Base-by-base conservation (phyloP, 768 basidiomycete species). In the Brasilioporus rufonigricans region DNA sequence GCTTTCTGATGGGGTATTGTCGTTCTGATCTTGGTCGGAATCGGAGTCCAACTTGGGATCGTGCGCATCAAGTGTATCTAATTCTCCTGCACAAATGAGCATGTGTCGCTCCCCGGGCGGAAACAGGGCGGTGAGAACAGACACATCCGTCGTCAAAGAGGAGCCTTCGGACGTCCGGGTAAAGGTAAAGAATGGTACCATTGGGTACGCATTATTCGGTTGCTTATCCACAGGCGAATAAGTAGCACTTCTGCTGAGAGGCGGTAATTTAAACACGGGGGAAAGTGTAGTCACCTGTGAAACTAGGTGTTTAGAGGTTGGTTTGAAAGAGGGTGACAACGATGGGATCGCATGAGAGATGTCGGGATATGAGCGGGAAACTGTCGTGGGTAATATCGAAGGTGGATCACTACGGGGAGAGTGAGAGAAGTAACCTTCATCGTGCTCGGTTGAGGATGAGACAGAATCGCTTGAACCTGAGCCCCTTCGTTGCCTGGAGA, bases 161-260 rank as follows among this genome's bases (percentile, higher is more conserved):
- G 88, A 86, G 2, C 87, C 87, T 68, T 91, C 90, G 21, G 77
- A 70, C 7, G 89, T 90, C 56, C 87, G 77, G 18, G 89, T 91
- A 65, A 91, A 87, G 58, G 83, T 87, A 71, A 91, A 85, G 73
- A 93, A 91, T 3, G 88, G 83, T n/a, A 85, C 77, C n/a, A 48
- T 56, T 13, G 59, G 47, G 43, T 53, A 58, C 40, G 19, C 35
- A 19, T 14, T 33, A n/a, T 53, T 53, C 32, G 32, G 32, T 41
- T 56, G 60, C 52, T 52, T 67, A 43, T 60, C 56, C 44, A 50
- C 39, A 23, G 60, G 61, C 16, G 57, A 55, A 49, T 44, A 38
- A 40, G 56, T 29, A 31, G 46, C 44, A 23, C 51, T 57, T 48
- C 44, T 59, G 40, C 31, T 55, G 38, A 55, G 48, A 47, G 48